These are phyloP conservation scores for Mortierella claussenii DNA, from an alignment of 192 early-diverging fungal genomes.

Conservation along the genomic window DNA sequence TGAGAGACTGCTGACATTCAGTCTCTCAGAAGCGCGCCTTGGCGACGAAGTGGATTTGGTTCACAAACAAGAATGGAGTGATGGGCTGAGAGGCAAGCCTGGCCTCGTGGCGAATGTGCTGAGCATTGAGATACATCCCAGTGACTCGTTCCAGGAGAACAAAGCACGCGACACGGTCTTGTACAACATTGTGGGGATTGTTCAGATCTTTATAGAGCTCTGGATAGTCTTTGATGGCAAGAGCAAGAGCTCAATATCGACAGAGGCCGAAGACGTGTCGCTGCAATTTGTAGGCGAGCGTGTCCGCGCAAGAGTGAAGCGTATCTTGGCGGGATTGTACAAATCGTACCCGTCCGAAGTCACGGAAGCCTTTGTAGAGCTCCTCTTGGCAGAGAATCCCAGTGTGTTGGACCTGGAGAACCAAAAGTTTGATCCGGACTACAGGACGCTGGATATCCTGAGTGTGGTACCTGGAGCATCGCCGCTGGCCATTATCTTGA, in stretches of 20 bases:
- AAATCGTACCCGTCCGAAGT: constrained; percentile 64
- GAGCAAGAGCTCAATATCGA: too few relatives aligned
- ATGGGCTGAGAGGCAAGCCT: constrained; percentile 34
- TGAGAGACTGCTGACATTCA: constrained; percentile 42
- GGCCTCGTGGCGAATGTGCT: constrained; percentile 46
- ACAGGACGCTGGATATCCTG: constrained; percentile 41
- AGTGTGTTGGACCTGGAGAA: constrained; percentile 57
- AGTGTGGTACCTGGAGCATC: constrained; percentile 29
- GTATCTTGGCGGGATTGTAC: constrained; percentile 65
- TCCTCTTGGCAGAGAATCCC: constrained; percentile 73
- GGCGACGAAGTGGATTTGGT: constrained; percentile 41
- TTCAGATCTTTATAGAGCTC: constrained; percentile 61
- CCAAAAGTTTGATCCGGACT: constrained; percentile 29
- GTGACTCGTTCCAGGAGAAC: constrained; percentile 50
- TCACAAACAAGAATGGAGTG: constrained; percentile 50
- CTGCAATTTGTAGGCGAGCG: constrained; percentile 57
- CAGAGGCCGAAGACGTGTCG: constrained; percentile 31
- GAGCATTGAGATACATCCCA: constrained; percentile 35
- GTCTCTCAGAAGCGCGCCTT: constrained; percentile 44
- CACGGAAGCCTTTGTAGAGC: constrained; percentile 71
- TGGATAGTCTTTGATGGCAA: constrained; percentile 58
- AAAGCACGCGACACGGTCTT: constrained; percentile 60
- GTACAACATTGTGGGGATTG: constrained; percentile 56
- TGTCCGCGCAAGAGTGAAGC: constrained; percentile 58
- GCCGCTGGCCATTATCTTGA: constrained; percentile 45